Conservation (phyloP, 176 grass and related monocot species). For the Lolium perenne region DNA sequence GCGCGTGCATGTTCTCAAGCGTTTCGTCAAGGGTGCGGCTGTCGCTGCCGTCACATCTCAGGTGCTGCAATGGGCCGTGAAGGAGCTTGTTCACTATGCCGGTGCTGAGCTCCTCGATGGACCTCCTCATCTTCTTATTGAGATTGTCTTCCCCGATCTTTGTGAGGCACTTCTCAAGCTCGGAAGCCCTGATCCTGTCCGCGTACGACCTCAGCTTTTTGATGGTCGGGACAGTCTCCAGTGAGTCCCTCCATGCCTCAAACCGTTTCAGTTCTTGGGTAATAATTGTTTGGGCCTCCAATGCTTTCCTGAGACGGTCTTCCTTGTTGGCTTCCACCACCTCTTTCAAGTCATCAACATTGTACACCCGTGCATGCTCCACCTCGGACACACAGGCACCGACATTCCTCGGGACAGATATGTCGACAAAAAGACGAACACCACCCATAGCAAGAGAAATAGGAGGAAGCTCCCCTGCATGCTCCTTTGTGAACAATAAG, state of each 20-base stretch:
- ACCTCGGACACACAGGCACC: conserved; percentile 64
- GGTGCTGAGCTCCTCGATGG: conserved; percentile 78
- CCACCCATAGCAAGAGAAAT: conserved; percentile 62
- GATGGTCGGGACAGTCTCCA: conserved; percentile 89
- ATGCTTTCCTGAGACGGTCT: conserved; percentile 82
- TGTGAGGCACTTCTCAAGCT: conserved; percentile 86
- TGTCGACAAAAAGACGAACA: conserved; percentile 73
- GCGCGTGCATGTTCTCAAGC: conserved; percentile 81
- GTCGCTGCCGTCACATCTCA: conserved; percentile 78
- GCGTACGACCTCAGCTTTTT: conserved; percentile 87
- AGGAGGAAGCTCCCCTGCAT: conserved; percentile 51
- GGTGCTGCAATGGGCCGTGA: conserved; percentile 86
- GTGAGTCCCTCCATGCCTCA: conserved; percentile 80
- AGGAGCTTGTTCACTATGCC: conserved; percentile 91
- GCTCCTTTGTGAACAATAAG: conserved; percentile 72
- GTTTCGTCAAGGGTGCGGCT: conserved; percentile 84
- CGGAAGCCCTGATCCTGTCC: conserved; percentile 76
- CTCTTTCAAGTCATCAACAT: conserved; percentile 90
- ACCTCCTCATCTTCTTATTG: conserved; percentile 78
- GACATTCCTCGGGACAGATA: conserved; percentile 89
- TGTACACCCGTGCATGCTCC: conserved; percentile 57
- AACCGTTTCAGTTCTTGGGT: conserved; percentile 71
- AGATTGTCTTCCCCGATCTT: conserved; percentile 74
- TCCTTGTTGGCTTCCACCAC: conserved; percentile 94
- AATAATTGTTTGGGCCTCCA: conserved; percentile 81